Conservation (phyloP, 768 basidiomycete genomes). For the Cantharellus anzutake region DNA sequence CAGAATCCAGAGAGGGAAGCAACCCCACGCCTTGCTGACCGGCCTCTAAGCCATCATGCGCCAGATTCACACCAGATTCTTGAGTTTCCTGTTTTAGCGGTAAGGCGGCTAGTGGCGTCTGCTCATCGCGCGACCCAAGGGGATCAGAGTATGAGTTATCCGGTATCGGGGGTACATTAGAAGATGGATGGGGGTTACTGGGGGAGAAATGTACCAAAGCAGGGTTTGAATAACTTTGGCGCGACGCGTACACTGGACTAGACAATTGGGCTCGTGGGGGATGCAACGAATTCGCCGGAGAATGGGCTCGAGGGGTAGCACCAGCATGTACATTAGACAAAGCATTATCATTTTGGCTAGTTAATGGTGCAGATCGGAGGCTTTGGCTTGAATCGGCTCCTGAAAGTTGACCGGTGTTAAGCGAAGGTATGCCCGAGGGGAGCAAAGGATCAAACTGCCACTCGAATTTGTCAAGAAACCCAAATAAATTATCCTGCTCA, state of each 20-base stretch:
- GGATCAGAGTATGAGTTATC: not conserved
- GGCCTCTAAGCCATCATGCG: not conserved
- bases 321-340: not conserved
- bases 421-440: conserved; percentile 10
- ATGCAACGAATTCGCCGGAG: not conserved
- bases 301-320: not conserved
- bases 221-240: not conserved
- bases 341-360: not conserved
- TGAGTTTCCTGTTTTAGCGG: not conserved
- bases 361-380: not conserved
- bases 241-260: conserved; percentile 6
- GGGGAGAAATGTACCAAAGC: not conserved
- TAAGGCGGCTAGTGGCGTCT: not conserved
- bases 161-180: not conserved
- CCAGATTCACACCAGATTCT: not conserved
- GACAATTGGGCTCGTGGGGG: not conserved
- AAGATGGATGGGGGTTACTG: not conserved
- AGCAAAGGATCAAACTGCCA: conserved; percentile 39
- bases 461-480: conserved; percentile 62
- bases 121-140: not conserved
- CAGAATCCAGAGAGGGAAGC: not conserved
- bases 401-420: conserved; percentile 1
- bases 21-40: not conserved
- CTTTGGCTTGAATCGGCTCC: not conserved
- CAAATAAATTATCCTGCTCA: conserved; percentile 61